Conservation (phyloP, 2,329 filamentous ascomycete species). For the Ophiostoma ips region DNA sequence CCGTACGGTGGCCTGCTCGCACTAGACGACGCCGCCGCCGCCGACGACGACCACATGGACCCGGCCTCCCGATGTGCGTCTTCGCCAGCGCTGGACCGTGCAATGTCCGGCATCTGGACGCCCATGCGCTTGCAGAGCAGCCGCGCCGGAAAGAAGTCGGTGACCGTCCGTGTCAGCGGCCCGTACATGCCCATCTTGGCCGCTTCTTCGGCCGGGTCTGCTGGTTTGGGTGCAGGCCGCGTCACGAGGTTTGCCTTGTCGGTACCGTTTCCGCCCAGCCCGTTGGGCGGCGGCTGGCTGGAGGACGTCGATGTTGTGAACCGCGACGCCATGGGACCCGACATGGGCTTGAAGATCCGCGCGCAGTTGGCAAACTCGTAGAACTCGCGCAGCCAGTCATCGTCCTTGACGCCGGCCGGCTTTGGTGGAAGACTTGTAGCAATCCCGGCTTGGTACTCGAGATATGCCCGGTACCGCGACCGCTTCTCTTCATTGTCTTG, state of each 20-base stretch:
- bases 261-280: slow-evolving; percentile 15
- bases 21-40: not conserved
- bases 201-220: slow-evolving; percentile 72
- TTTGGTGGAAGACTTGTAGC: slow-evolving; percentile 39
- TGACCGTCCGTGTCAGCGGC: slow-evolving; percentile 58
- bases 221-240: slow-evolving; percentile 38
- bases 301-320: slow-evolving; percentile 71
- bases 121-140: slow-evolving; percentile 92
- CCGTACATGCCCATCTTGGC: slow-evolving; percentile 90
- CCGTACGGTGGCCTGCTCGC: not conserved
- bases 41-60: not conserved
- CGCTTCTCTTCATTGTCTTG: slow-evolving; percentile 68
- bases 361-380: slow-evolving; percentile 55
- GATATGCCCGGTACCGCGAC: slow-evolving; percentile 64
- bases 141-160: slow-evolving; percentile 65
- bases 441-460: slow-evolving; percentile 61
- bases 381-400: slow-evolving; percentile 71
- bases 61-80: slow-evolving; percentile 12
- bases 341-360: slow-evolving; percentile 77
- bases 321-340: slow-evolving; percentile 80
- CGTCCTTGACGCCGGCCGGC: slow-evolving; percentile 32
- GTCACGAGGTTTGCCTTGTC: slow-evolving; percentile 21
- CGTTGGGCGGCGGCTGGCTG: slow-evolving; percentile 20
- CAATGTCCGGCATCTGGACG: slow-evolving; percentile 61
- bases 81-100: slow-evolving; percentile 36